Percentiles rank a stretch among this genome's conserved stretches.
Conservation (phyloP, 768 basidiomycete species). For the Boletus speciosus region DNA sequence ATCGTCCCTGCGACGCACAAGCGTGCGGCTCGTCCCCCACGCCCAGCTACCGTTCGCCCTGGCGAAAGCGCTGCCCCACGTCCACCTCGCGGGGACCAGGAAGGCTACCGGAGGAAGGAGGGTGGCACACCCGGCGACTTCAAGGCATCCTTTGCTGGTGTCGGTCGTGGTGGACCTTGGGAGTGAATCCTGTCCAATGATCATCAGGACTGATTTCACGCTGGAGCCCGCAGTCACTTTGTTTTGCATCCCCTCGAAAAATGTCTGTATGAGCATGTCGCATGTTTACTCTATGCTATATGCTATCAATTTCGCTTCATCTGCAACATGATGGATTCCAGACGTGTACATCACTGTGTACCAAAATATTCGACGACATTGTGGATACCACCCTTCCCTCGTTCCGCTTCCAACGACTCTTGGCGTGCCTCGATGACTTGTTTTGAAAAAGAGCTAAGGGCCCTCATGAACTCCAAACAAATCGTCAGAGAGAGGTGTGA, state of each 20-base stretch:
- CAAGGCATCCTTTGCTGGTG: constrained; percentile 84
- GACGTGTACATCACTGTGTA: constrained; percentile 12
- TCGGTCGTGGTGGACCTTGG: constrained; percentile 84
- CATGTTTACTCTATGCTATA: constrained; percentile 29
- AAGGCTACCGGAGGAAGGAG: constrained; percentile 89
- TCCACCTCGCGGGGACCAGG: constrained; percentile 83
- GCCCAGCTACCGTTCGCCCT: constrained; percentile 71
- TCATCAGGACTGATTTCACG: not conserved
- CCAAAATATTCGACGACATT: constrained; percentile 49
- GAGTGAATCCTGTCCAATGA: constrained; percentile 37
- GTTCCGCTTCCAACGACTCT: constrained; percentile 16
- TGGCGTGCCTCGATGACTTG: constrained; percentile 47
- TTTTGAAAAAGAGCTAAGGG: constrained; percentile 47
- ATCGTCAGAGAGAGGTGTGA: not conserved
- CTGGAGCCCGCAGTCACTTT: not conserved
- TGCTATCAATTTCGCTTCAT: constrained; percentile 6
- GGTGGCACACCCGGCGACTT: constrained; percentile 84
- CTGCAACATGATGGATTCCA: not conserved
- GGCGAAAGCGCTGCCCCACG: constrained; percentile 81
- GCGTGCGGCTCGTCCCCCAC: constrained; percentile 85
- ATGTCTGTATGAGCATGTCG: constrained; percentile 26
- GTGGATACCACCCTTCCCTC: constrained; percentile 18
- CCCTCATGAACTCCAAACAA: not conserved
- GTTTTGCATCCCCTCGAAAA: constrained; percentile 12
- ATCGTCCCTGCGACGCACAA: constrained; percentile 98